Base-by-base conservation (phyloP, 1,284 basidiomycete species). In the Ceratobasidium sp. region DNA sequence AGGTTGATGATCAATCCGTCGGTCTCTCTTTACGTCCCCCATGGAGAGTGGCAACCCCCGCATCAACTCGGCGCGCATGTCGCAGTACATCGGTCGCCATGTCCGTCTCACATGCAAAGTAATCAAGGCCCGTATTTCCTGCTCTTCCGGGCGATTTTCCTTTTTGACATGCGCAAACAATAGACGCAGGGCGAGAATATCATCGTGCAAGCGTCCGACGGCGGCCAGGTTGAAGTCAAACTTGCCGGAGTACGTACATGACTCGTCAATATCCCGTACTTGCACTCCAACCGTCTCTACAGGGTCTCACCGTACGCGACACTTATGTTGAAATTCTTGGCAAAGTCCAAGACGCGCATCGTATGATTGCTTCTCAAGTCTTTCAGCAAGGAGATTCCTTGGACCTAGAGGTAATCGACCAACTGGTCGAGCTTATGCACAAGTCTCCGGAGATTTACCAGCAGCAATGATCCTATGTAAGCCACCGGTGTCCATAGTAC, bases 321-420 rank as follows among this genome's bases (percentile, higher is more conserved):
- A 81, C 84, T 6, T 94, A 83, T 74, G 83, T 92, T 55, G 94
- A 96, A 80, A 82, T 96, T 67, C 85, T 96, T 52, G 94, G 93
- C 8, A 85, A 80, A 4, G 92, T 91, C 8, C 74, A 84, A 36
- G 85, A 89, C 36, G 5, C 50, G n/a, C 18, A 39, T 14, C 50
- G 50, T 41, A 12, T 67, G 12, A 50, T 67, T 14, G 64, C 64
- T 14, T 67, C 64, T 12, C 48, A 67, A 67, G 64, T 67, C n/a
- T 67, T 67, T 21, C 64, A 50, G 14, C 64, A 67, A 43, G 64
- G 64, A 45, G 64, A 67, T 28, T 26, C 48, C 28, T 41, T 67
- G 41, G 64, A 67, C 50, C 64, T 67, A 12, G 64, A 67, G 18
- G 64, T 67, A n/a, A 28, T 67, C 18, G 64, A 67, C 39, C 64